Evolutionary conservation across 148 eudicot species (phyloP).

Genomic region (Fagopyrum homotropicum): DNA sequence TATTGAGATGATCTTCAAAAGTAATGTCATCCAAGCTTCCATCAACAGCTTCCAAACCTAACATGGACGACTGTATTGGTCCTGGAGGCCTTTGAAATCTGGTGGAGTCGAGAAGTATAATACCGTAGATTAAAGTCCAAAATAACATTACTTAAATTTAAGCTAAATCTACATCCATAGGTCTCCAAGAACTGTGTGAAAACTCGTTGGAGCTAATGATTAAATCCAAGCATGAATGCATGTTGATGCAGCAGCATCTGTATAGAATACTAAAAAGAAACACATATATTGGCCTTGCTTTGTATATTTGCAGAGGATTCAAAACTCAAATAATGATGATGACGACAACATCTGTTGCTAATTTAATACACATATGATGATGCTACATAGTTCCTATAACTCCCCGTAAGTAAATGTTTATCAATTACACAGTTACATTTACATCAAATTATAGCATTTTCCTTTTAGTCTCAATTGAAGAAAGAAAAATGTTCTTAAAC

Average conservation of each 20-base stretch:
- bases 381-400: not conserved
- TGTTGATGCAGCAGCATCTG: not conserved
- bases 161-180: not conserved
- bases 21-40: slow-evolving; percentile 74
- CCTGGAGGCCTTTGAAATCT: slow-evolving; percentile 98
- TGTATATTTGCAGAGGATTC: not conserved
- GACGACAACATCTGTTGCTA: not conserved
- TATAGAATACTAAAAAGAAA: not conserved
- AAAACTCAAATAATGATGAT: not conserved
- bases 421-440: not conserved
- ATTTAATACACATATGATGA: not conserved
- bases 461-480: not conserved
- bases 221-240: slow-evolving; percentile 1
- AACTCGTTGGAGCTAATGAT: not conserved
- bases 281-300: not conserved
- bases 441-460: too few species aligned
- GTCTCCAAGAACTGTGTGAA: not conserved
- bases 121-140: not conserved
- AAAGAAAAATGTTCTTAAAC: not conserved
- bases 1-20: slow-evolving; percentile 81
- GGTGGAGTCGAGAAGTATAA: slow-evolving; percentile 12
- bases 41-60: slow-evolving; percentile 72
- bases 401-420: not conserved
- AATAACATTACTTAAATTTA: not conserved
- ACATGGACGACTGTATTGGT: slow-evolving; percentile 75